Base-by-base conservation (phyloP, 176 grass and related monocot genomes). In the Elaeis guineensis region DNA sequence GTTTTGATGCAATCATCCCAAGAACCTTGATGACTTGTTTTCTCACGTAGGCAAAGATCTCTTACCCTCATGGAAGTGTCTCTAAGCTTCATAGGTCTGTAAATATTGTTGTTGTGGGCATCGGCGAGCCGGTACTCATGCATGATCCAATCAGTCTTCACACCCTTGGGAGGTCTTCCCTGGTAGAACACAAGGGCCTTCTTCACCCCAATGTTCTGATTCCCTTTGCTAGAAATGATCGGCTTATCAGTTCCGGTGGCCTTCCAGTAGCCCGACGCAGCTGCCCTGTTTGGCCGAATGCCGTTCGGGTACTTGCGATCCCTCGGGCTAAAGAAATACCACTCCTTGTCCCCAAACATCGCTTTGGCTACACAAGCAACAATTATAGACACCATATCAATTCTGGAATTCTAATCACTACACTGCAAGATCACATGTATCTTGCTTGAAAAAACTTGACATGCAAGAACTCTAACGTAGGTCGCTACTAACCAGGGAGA, bases 111-210 rank as follows among this genome's bases (percentile, higher is more conserved):
- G 50, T 24, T 59, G 17, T 14, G 57, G 3, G 49, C 17, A 16
- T 15, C 20, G 0, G 63, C 21, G 51, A 92, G 74, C 12, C 86
- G 80, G 64, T 85, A 96, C 74, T 96, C 91, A 35, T 96, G 91
- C 91, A 96, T 96, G 69, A 96, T 90, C 91, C 91, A 96, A 17
- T 85, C 86, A 0, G 86, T 84, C 59, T 95, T 95, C 16, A 55
- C 24, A 0, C 90, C 90, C 62, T 66, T 85, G 3, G 90, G 90
- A 0, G 90, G 85, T 62, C 74, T 85, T 0, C 90, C 90, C 6
- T 9, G 6, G 61, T 89, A 95, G 76, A 95, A 95, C 3, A 95
- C 90, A 0, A 95, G 85, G 0, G 82, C 82, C 76, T 95, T 95
- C 71, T 86, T 95, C 16, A 89, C 90, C 0, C 90, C 90, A 19